phyloP scores from a whole-genome alignment of 208 protist species.

The Phytomonas sp. region DNA sequence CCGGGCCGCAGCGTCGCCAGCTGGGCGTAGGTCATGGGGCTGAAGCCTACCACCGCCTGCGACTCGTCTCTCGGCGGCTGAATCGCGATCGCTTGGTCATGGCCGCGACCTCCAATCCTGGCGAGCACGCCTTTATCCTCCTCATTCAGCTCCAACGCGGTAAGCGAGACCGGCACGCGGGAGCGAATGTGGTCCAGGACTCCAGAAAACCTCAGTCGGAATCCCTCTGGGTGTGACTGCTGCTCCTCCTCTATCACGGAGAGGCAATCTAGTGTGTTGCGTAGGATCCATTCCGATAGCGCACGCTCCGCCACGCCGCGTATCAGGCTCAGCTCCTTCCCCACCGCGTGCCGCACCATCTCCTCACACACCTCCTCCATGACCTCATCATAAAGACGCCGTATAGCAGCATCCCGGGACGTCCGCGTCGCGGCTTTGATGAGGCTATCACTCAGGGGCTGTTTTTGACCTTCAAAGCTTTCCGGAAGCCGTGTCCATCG shows the following conservation, averaged over 20 bases:
- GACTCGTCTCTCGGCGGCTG: slow-evolving; percentile 1
- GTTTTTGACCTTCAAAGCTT: too few species aligned
- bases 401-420: slow-evolving; percentile 14
- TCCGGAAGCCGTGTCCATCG: too few species aligned
- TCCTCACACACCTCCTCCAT: slow-evolving; percentile 19
- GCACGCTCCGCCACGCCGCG: slow-evolving; percentile 23
- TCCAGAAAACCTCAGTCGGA: slow-evolving; percentile 17
- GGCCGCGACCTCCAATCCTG: slow-evolving; percentile 11
- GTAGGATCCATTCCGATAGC: slow-evolving; percentile 30
- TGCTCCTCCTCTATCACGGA: neutral
- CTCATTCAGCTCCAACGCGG: slow-evolving; percentile 23
- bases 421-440: too few species aligned
- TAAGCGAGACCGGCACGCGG: slow-evolving; percentile 21
- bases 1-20: slow-evolving; percentile 40
- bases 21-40: slow-evolving; percentile 43
- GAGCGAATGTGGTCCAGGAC: slow-evolving; percentile 33
- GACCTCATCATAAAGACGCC: slow-evolving; percentile 30
- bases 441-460: too few species aligned
- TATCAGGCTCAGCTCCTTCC: slow-evolving; percentile 5
- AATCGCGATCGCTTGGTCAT: slow-evolving; percentile 22
- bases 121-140: slow-evolving; percentile 24
- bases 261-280: slow-evolving; percentile 14
- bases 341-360: slow-evolving; percentile 17
- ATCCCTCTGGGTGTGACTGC: neutral
- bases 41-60: slow-evolving; percentile 24